Evolutionary conservation across 73 alveolate species (phyloP), one percentile per base, ranked within the genome.

Genomic region (Tetrahymena thermophila): DNA sequence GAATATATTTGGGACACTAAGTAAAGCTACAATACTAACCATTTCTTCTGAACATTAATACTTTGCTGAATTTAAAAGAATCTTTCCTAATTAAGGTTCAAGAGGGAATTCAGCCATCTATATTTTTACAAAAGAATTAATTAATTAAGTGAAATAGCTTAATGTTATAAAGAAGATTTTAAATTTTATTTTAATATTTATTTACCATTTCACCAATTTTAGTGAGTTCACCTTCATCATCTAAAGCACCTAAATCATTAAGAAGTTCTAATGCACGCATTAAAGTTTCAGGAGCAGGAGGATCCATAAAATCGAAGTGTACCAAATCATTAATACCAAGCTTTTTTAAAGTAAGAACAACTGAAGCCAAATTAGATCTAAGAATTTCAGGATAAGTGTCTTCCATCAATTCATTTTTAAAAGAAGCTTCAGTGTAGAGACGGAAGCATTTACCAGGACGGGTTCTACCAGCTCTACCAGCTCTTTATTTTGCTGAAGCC

Each of bases 381-480:
- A 99, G 96, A 93, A 99, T 99, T 98, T 99, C 99, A 15, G 99
- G 99, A 94, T 97, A 98, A 6, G 99, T 98, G 42, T 99, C 98
- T 93, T 98, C 99, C 85, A 96, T 97, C 96, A 99, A 97, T 94
- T 99, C 99, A 42, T 98, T 97, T 56, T 99, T 97, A 97, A 97
- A 99, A 13, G 96, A 84, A 28, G 25, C 98, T 96, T 98, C 98
- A 35, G 99, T 99, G 95, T 99, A 99, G 43, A 99, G 99, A 94
- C 99, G 95, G 95, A 95, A 99, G 96, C 99, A 99, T 97, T 99
- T 99, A 71, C 99, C 99, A 19, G 99, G 99, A 93, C 99, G 97
- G 25, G 99, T 99, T 96, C 99, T 96, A 34, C 99, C 99, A 11
- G 99, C 99, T 94, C 99, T 97, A 40, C 99, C 99, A n/a, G 99